phyloP scores from a whole-genome alignment of 1,284 basidiomycete genomes.

The Ustilago sp. region DNA sequence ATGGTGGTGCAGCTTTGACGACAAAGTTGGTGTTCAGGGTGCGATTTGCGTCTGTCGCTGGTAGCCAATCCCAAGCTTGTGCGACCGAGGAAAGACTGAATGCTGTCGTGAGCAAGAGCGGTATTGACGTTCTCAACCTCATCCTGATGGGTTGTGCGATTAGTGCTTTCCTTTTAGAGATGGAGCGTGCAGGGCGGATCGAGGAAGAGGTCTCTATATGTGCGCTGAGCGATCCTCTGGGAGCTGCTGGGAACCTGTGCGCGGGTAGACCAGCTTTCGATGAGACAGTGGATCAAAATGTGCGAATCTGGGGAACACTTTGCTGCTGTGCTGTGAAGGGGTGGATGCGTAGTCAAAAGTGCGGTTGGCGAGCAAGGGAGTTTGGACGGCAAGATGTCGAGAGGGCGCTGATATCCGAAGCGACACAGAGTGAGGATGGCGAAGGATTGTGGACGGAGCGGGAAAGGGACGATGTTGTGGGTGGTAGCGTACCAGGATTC shows the following conservation, averaged over 20 bases:
- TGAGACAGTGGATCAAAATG: no score
- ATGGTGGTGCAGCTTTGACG: conserved; percentile 37
- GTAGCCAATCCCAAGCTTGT: conserved; percentile 46
- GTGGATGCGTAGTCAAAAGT: no score
- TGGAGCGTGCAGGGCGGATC: neutral
- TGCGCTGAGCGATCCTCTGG: neutral
- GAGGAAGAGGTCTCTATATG: neutral
- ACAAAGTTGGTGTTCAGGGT: conserved; percentile 41
- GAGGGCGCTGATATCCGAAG: no score
- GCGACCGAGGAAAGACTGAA: conserved; percentile 5
- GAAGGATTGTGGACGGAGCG: no score
- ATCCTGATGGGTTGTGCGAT: neutral
- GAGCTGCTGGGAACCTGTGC: neutral
- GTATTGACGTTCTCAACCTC: conserved; percentile 8
- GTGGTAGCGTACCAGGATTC: no score
- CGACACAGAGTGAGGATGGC: no score
- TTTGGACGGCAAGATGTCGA: no score
- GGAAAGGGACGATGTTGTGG: no score
- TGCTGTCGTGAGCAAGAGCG: conserved; percentile 14
- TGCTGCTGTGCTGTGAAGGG: no score
- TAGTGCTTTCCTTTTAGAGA: neutral
- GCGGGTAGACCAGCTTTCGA: no score
- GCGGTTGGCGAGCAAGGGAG: no score
- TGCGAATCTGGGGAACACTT: no score
- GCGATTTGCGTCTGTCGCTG: conserved; percentile 44